Evolutionary conservation across 2,329 filamentous ascomycete species (phyloP).

Genomic region (Cladosporium halotolerans): DNA sequence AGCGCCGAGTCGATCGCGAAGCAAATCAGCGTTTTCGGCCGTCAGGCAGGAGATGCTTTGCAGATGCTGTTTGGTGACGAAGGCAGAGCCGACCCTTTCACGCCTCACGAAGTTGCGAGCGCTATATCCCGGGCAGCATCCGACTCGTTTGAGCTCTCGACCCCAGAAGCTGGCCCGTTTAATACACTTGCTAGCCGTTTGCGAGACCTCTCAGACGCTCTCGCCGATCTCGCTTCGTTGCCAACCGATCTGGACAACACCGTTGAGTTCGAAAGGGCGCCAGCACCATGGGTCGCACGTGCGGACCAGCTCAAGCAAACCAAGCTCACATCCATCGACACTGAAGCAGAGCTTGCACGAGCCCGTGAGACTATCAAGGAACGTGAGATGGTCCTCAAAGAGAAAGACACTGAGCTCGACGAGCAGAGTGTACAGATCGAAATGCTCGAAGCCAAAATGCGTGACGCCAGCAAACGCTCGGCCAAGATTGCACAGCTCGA

Average conservation of each 20-base stretch:
- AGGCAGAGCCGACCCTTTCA: conserved; percentile 61
- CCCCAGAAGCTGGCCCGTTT: conserved; percentile 61
- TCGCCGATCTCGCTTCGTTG: conserved; percentile 65
- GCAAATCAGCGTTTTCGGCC: conserved; percentile 60
- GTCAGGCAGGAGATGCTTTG: conserved; percentile 61
- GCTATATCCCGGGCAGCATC: conserved; percentile 55
- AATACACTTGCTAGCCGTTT: conserved; percentile 62
- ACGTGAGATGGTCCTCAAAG: conserved; percentile 50
- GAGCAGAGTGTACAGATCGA: conserved; percentile 89
- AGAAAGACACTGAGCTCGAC: conserved; percentile 69
- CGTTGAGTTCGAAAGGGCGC: conserved; percentile 58
- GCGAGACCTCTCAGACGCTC: conserved; percentile 55
- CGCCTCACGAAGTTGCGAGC: conserved; percentile 58
- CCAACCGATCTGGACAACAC: conserved; percentile 39
- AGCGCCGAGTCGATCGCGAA: conserved; percentile 59
- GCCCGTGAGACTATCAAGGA: conserved; percentile 76
- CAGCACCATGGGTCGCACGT: conserved; percentile 76
- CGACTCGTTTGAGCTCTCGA: conserved; percentile 44
- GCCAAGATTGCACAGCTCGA: conserved; percentile 63
- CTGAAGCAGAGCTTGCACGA: conserved; percentile 75
- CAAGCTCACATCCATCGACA: conserved; percentile 72
- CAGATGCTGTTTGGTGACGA: conserved; percentile 64
- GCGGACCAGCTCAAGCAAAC: conserved; percentile 75
- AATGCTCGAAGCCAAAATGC: conserved; percentile 80
- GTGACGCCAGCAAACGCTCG: conserved; percentile 72